A percentile compares a stretch with the other conserved stretches of the same genome.
phyloP scores from a whole-genome alignment of 2,329 filamentous ascomycete species.

The Pyrenophora graminea region DNA sequence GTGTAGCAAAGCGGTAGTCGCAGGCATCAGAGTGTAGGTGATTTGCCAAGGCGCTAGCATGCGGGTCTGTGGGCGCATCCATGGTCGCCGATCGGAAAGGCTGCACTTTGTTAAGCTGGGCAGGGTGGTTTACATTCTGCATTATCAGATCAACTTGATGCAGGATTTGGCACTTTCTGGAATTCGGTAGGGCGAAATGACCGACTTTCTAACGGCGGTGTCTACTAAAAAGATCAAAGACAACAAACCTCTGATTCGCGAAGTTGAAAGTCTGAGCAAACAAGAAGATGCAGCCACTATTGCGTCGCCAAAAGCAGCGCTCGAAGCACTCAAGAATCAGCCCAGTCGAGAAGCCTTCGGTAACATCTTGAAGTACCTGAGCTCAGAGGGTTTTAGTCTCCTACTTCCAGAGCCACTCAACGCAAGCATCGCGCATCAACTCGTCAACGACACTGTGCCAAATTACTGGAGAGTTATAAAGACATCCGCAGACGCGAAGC shows the following conservation, averaged over 20 bases:
- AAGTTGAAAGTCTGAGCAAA: constrained; percentile 17
- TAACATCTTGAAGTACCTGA: constrained; percentile 59
- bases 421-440: constrained; percentile 73
- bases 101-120: constrained; percentile 1
- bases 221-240: constrained; percentile 42
- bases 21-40: constrained; percentile 31
- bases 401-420: constrained; percentile 66
- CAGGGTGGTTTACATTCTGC: neutral
- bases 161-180: neutral
- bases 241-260: constrained; percentile 20
- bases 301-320: constrained; percentile 53
- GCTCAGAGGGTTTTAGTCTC: constrained; percentile 58
- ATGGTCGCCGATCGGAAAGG: constrained; percentile 23
- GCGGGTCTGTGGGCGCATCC: constrained; percentile 4
- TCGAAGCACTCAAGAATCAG: constrained; percentile 65
- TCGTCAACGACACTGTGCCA: constrained; percentile 75
- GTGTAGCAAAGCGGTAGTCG: constrained; percentile 19
- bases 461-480: constrained; percentile 72
- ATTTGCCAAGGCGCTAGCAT: constrained; percentile 31
- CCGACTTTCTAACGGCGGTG: constrained; percentile 55
- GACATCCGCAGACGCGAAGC: constrained; percentile 13
- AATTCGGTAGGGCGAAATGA: constrained; percentile 44
- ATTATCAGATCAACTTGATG: neutral
- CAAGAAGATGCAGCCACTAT: constrained; percentile 20
- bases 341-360: constrained; percentile 64